Evolutionary conservation across 768 basidiomycete species (phyloP), one percentile per base, ranked within the genome.

Genomic region (Coprinellus micaceus): DNA sequence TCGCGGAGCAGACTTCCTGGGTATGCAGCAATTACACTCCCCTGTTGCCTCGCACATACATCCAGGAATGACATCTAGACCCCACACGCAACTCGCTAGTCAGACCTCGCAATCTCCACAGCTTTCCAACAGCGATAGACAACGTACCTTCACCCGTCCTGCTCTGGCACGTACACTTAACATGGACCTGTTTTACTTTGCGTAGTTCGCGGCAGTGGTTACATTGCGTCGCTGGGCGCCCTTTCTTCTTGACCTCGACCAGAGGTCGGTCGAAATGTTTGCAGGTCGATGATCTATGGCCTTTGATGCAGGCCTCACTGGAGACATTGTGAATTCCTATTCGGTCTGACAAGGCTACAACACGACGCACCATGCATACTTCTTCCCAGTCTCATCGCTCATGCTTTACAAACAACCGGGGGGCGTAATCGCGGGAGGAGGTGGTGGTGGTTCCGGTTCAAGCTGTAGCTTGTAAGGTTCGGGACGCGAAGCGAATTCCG

Each of bases 241-340:
- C 94, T 67, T 95, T 94, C 77, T 89, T 90, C 77, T 93, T 92
- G 56, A 95, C 89, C 72, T 94, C 91, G 68, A 86, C 93, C 51
- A 96, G 78, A 33, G 92, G 88, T 37, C 93, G 82, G 69, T 93
- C 91, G 50, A 83, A 87, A 68, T 96, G 93, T 65, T 84, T 86
- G 73, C 93, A 96, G 26, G 85, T 81, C 17, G 90, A 91, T 15
- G 92, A 94, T 46, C 93, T 84, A 72, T 96, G 93, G 13, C 93
- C 93, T 73, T 93, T 94, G 72, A 94, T 94, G 75, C 93, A 96
- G 61, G 90, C 88, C 75, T 90, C 89, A 70, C 92, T 93, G 24
- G 9, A 37, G 9, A 9, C 9, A 37, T 9, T 9, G 36, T 37
- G 36, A n/a, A n/a, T 37, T 37, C 9, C 9, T 37, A 37, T 9